Evolutionary conservation across 306 rosid genomes (phyloP).

Genomic region (Castanea sativa): DNA sequence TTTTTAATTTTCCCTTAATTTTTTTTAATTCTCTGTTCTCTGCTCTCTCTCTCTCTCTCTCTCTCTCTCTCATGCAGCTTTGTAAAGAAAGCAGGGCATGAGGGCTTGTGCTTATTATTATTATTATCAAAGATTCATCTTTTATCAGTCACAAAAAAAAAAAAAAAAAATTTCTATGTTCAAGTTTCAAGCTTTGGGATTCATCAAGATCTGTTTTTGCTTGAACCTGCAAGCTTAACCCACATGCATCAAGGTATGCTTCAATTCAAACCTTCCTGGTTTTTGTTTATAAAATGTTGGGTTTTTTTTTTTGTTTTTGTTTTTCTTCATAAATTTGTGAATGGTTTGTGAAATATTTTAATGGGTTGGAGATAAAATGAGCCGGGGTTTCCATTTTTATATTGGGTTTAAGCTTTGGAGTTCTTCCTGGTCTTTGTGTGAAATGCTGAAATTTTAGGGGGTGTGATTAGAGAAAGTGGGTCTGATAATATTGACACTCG

Average conservation of each 20-base stretch:
- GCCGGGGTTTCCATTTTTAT: slow-evolving; percentile 7
- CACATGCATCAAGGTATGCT: slow-evolving; percentile 49
- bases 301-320: neutral
- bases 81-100: slow-evolving; percentile 46
- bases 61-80: slow-evolving; percentile 53
- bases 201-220: slow-evolving; percentile 48
- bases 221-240: slow-evolving; percentile 34
- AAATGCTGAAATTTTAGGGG: neutral
- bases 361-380: slow-evolving; percentile 34
- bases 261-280: slow-evolving; percentile 28
- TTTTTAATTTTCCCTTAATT: slow-evolving; percentile 25
- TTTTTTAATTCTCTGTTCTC: neutral
- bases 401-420: slow-evolving; percentile 30
- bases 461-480: slow-evolving; percentile 9
- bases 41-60: slow-evolving; percentile 33
- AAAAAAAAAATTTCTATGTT: slow-evolving; percentile 28
- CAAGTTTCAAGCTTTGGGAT: slow-evolving; percentile 35
- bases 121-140: slow-evolving; percentile 22
- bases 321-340: neutral
- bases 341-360: slow-evolving; percentile 17
- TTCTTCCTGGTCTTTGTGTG: slow-evolving; percentile 29
- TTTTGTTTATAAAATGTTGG: slow-evolving; percentile 16
- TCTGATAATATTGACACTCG: slow-evolving; percentile 11
- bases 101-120: slow-evolving; percentile 28
- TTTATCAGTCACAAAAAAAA: slow-evolving; percentile 6